Conservation (phyloP, 2,329 filamentous ascomycete genomes). For the Trichoderma sp. region DNA sequence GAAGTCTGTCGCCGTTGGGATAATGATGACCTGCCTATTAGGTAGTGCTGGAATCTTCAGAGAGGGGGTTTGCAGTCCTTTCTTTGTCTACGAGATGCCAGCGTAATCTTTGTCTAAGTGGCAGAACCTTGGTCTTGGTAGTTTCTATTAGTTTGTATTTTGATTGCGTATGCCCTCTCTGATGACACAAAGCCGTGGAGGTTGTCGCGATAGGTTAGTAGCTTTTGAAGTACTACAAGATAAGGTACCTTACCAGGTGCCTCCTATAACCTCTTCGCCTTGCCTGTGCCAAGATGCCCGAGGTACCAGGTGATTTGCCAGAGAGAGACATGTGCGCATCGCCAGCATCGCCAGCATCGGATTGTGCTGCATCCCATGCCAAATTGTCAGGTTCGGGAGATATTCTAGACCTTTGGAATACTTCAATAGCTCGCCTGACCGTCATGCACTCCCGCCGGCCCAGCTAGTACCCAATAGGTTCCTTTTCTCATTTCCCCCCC, state of each 20-base stretch:
- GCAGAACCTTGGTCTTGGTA: not conserved
- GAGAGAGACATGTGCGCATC: not conserved
- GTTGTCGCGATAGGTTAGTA: too few species aligned
- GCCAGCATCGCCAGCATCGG: not conserved
- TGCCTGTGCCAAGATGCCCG: too few species aligned
- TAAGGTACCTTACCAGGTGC: too few species aligned
- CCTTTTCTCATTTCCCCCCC: not conserved
- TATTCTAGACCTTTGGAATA: constrained; percentile 6
- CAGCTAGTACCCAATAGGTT: not conserved
- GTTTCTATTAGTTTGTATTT: not conserved
- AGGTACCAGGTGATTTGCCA: not conserved
- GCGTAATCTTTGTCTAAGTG: not conserved
- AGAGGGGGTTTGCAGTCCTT: not conserved
- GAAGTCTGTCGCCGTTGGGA: not conserved
- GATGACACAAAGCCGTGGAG: too few species aligned
- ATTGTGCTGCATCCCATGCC: too few species aligned
- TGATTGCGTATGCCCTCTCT: not conserved
- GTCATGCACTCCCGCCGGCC: not conserved
- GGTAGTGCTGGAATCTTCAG: not conserved
- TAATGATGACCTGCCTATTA: not conserved
- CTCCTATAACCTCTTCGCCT: too few species aligned
- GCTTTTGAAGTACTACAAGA: not conserved
- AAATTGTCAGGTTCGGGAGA: not conserved
- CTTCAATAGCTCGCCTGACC: not conserved
- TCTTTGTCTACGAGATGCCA: not conserved